These are phyloP conservation scores for Cystobasidiaceae sp. DNA, from an alignment of 1,284 basidiomycete species.

Conservation along the genomic window DNA sequence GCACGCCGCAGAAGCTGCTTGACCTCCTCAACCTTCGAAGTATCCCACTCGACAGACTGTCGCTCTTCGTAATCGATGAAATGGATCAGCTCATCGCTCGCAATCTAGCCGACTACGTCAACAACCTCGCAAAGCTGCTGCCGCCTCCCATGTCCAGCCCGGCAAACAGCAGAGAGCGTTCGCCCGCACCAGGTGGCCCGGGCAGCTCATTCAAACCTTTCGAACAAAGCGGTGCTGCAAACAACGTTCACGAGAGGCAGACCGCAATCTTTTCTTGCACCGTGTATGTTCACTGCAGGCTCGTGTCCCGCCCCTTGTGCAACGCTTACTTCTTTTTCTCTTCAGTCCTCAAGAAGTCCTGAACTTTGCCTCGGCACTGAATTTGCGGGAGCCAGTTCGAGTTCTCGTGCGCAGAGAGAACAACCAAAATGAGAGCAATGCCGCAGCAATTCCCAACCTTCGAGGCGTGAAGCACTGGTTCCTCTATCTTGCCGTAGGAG, in stretches of 20 bases:
- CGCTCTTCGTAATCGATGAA: constrained; percentile 90
- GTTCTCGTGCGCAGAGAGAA: constrained; percentile 95
- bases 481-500: constrained; percentile 49
- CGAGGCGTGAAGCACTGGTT: constrained; percentile 81
- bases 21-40: constrained; percentile 80
- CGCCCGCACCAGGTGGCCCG: constrained; percentile 39
- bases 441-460: constrained; percentile 4
- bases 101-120: constrained; percentile 90
- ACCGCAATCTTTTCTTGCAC: constrained; percentile 83
- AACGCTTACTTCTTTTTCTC: neutral
- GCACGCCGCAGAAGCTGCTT: constrained; percentile 91
- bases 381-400: constrained; percentile 87
- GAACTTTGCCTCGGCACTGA: constrained; percentile 78
- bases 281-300: constrained; percentile 44
- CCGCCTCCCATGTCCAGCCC: constrained; percentile 58
- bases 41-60: constrained; percentile 71
- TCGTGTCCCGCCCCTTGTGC: constrained; percentile 50
- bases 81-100: constrained; percentile 96
- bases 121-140: constrained; percentile 81
- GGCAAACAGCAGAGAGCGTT: constrained; percentile 13
- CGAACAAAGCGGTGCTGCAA: constrained; percentile 34
- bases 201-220: constrained; percentile 34
- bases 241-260: constrained; percentile 63
- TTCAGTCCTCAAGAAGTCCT: constrained; percentile 78
- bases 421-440: constrained; percentile 49